Percentiles rank a stretch among this genome's conserved stretches.
These are phyloP conservation scores for Dinochytrium kinnereticum DNA, from an alignment of 371 early-diverging fungal species.

Conservation along the genomic window DNA sequence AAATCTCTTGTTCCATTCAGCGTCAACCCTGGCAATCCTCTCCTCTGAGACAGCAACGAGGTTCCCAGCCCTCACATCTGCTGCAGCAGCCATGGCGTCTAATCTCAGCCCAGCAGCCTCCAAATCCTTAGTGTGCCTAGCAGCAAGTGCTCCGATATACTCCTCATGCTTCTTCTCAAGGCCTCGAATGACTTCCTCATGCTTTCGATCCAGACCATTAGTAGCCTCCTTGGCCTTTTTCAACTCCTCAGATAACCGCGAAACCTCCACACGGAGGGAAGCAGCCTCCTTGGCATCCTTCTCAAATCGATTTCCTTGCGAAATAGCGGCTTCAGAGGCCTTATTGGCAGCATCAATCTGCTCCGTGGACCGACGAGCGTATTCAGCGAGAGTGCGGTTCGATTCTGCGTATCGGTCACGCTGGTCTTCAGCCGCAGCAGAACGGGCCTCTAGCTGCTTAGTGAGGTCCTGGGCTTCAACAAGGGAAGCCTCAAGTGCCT, in stretches of 20 bases:
- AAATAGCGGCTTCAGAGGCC: background rate
- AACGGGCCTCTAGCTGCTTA: background rate
- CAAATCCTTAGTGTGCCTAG: background rate
- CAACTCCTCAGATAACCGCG: background rate
- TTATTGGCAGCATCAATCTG: background rate
- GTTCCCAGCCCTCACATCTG: background rate
- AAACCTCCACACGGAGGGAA: background rate
- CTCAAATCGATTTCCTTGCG: conserved; percentile 8
- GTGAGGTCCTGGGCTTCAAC: background rate
- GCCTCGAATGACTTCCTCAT: background rate
- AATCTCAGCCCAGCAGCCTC: background rate
- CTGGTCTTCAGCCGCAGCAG: background rate
- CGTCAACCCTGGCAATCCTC: background rate
- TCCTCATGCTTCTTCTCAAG: conserved; percentile 2
- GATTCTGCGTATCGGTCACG: background rate
- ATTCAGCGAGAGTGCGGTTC: conserved; percentile 3
- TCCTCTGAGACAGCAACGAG: background rate
- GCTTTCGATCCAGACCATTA: background rate
- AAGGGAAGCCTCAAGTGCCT: background rate
- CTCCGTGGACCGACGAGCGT: background rate
- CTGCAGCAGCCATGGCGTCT: background rate
- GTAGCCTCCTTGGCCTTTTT: background rate
- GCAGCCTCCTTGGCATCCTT: background rate
- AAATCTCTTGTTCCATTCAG: background rate
- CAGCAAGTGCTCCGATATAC: background rate